phyloP scores from a whole-genome alignment of 169 alveolate genomes.

The Plasmodium falciparum region DNA sequence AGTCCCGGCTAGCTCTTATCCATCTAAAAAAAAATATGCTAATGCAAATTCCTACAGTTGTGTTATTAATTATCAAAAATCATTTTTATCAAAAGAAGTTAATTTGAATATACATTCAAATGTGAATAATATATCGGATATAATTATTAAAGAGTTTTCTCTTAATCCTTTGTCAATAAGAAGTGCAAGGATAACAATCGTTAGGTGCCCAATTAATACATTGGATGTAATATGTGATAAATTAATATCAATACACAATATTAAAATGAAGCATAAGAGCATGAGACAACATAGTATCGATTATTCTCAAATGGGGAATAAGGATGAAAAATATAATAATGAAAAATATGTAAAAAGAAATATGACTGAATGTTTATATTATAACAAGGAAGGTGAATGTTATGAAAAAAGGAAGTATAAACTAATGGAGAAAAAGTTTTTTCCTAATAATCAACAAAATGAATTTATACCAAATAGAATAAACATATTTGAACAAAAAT shows the following conservation, averaged over 20 bases:
- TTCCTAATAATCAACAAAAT: too few relatives aligned
- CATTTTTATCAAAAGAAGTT: slow-evolving; percentile 84
- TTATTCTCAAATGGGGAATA: neutral
- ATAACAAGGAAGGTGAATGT: neutral
- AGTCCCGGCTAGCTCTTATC: slow-evolving; percentile 89
- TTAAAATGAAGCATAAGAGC: neutral
- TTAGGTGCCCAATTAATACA: slow-evolving; percentile 39
- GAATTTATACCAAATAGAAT: too few relatives aligned
- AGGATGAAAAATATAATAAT: neutral
- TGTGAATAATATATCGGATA: slow-evolving; percentile 79
- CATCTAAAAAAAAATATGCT: slow-evolving; percentile 83
- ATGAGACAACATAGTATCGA: neutral
- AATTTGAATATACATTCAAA: slow-evolving; percentile 82
- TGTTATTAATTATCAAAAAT: slow-evolving; percentile 87
- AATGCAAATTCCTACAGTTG: slow-evolving; percentile 79
- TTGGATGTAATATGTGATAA: slow-evolving; percentile 40
- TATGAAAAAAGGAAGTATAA: neutral
- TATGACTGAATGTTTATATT: neutral
- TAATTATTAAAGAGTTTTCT: slow-evolving; percentile 57
- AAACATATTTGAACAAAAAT: too few relatives aligned
- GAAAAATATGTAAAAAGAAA: neutral
- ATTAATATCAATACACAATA: slow-evolving; percentile 11
- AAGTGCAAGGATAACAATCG: slow-evolving; percentile 26
- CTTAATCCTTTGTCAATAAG: slow-evolving; percentile 61
- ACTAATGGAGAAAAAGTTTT: too few relatives aligned